These are phyloP conservation scores for Zygosaccharomyces pseudorouxii DNA, from an alignment of 805 yeast species.

Conservation along the genomic window DNA sequence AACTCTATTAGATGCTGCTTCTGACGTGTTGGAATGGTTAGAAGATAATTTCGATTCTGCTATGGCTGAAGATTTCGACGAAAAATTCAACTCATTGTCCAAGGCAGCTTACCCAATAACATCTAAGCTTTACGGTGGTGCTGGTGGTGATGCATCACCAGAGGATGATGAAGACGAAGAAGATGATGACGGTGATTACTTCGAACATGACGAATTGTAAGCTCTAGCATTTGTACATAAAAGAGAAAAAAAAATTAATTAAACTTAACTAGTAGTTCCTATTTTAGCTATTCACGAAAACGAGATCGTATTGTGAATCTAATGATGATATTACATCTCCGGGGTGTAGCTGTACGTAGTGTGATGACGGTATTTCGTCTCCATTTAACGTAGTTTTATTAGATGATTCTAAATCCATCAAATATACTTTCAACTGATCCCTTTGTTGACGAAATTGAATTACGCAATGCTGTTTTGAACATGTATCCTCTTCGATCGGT, in stretches of 20 bases:
- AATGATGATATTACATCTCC: constrained; percentile 41
- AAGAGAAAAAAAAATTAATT: background rate
- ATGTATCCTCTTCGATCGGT: constrained; percentile 34
- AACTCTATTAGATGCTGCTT: constrained; percentile 77
- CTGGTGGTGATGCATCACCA: constrained; percentile 43
- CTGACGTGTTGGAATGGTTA: constrained; percentile 82
- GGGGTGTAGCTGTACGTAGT: constrained; percentile 40
- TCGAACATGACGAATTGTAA: constrained; percentile 68
- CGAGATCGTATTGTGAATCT: constrained; percentile 30
- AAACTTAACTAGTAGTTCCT: background rate
- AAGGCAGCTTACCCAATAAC: constrained; percentile 89
- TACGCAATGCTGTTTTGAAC: constrained; percentile 48
- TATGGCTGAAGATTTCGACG: constrained; percentile 87
- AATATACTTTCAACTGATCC: constrained; percentile 33
- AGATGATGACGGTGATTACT: constrained; percentile 49
- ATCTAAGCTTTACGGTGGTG: constrained; percentile 70
- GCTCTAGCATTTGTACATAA: constrained; percentile 13
- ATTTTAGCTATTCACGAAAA: constrained; percentile 19
- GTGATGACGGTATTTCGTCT: constrained; percentile 36
- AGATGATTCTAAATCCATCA: constrained; percentile 45
- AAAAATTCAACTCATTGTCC: constrained; percentile 78
- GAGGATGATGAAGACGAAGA: constrained; percentile 48
- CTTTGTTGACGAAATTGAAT: constrained; percentile 39
- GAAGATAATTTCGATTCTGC: constrained; percentile 86
- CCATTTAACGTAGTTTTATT: constrained; percentile 46